phyloP scores from a whole-genome alignment of 169 alveolate genomes.

The Plasmodium ovale region DNA sequence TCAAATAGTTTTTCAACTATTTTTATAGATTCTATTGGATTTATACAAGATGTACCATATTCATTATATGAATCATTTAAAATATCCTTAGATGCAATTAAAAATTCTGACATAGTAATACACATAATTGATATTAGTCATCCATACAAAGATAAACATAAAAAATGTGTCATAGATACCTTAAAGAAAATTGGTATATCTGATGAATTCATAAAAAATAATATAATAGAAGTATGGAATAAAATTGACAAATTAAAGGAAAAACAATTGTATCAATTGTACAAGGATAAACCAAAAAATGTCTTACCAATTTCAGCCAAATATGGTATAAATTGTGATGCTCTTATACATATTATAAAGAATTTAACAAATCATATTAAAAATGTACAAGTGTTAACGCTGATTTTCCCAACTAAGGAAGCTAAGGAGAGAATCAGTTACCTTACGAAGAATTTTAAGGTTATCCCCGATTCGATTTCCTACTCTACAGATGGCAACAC shows the following conservation, averaged over 20 bases:
- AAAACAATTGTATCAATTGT: conserved; percentile 30
- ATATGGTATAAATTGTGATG: conserved; percentile 64
- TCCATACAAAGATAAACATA: conserved; percentile 83
- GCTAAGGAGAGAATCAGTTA: conserved; percentile 39
- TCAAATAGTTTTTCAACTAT: conserved; percentile 83
- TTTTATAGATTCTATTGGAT: conserved; percentile 92
- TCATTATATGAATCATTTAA: conserved; percentile 89
- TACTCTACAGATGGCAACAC: conserved; percentile 63
- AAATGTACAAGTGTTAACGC: conserved; percentile 42
- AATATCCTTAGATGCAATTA: conserved; percentile 89
- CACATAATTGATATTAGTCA: conserved; percentile 89
- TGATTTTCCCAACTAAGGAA: conserved; percentile 35
- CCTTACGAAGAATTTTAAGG: conserved; percentile 49
- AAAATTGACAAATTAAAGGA: conserved; percentile 89
- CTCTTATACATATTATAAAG: conserved; percentile 37
- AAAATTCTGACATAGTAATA: conserved; percentile 89
- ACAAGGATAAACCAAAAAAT: conserved; percentile 55
- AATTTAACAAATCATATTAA: conserved; percentile 30
- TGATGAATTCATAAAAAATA: conserved; percentile 78
- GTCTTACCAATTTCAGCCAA: conserved; percentile 67
- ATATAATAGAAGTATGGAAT: conserved; percentile 94
- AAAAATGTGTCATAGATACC: conserved; percentile 88
- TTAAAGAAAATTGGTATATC: conserved; percentile 87
- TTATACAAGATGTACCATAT: conserved; percentile 92
- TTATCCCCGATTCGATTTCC: conserved; percentile 67